Percentiles rank a stretch among this genome's conserved stretches.
phyloP scores from a whole-genome alignment of 495 filamentous ascomycete genomes.

The Aspergillus indologenus region DNA sequence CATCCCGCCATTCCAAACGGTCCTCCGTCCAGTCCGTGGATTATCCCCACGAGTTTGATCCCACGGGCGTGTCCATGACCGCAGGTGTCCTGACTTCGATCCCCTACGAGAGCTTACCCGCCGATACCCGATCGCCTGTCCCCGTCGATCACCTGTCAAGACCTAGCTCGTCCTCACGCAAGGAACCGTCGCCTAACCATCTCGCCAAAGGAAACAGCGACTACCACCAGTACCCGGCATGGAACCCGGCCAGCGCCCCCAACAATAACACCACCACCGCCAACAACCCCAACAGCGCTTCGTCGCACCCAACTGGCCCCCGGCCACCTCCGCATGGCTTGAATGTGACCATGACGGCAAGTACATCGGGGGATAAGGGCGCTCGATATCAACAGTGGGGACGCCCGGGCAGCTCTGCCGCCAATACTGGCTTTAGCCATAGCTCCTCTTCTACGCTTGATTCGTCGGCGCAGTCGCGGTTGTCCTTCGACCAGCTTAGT shows the following conservation, averaged over 20 bases:
- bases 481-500: slow-evolving; percentile 67
- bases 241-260: slow-evolving; percentile 51
- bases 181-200: slow-evolving; percentile 76
- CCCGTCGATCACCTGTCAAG: slow-evolving; percentile 73
- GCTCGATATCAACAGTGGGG: slow-evolving; percentile 74
- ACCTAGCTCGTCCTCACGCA: slow-evolving; percentile 61
- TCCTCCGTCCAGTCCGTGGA: slow-evolving; percentile 76
- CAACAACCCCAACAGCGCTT: slow-evolving; percentile 34
- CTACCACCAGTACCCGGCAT: slow-evolving; percentile 86
- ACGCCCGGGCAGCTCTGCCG: slow-evolving; percentile 50
- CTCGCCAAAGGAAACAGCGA: slow-evolving; percentile 73
- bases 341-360: slow-evolving; percentile 64
- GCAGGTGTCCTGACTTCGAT: slow-evolving; percentile 89
- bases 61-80: slow-evolving; percentile 61
- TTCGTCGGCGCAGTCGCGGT: slow-evolving; percentile 66
- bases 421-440: slow-evolving; percentile 57
- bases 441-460: slow-evolving; percentile 66
- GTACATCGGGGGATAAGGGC: slow-evolving; percentile 60
- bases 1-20: slow-evolving; percentile 76
- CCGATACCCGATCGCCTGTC: slow-evolving; percentile 67
- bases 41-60: slow-evolving; percentile 43
- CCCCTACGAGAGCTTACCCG: slow-evolving; percentile 73
- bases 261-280: slow-evolving; percentile 32
- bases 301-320: slow-evolving; percentile 61
- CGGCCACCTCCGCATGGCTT: slow-evolving; percentile 65